phyloP scores from a whole-genome alignment of 352 stramenopile species.

The Pythium phragmitis region DNA sequence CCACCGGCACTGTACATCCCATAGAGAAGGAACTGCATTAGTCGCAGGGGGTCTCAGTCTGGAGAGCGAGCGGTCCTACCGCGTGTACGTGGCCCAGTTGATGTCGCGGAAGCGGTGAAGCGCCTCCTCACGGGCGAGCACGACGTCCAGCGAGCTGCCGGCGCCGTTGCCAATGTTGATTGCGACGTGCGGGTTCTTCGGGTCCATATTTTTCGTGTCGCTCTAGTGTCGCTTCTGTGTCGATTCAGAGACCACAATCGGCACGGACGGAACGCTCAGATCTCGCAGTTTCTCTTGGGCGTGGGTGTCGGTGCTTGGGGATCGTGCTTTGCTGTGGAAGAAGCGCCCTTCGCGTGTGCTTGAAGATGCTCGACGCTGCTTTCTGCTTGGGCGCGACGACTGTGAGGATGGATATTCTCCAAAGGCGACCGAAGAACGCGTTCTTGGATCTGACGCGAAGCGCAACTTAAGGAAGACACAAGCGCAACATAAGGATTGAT shows the following conservation, averaged over 20 bases:
- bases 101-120: constrained; percentile 88
- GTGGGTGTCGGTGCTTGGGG: background rate
- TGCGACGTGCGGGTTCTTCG: constrained; percentile 55
- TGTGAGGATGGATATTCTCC: background rate
- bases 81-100: constrained; percentile 89
- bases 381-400: background rate
- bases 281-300: background rate
- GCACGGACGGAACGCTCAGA: background rate
- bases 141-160: constrained; percentile 62
- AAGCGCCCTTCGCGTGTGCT: background rate
- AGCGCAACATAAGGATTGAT: background rate
- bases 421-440: constrained; percentile 5
- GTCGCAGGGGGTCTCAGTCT: background rate
- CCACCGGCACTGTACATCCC: constrained; percentile 44
- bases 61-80: constrained; percentile 30
- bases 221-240: background rate
- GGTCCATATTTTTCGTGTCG: constrained; percentile 39
- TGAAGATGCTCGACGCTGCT: background rate
- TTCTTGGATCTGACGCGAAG: constrained; percentile 7
- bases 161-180: constrained; percentile 60
- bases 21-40: background rate
- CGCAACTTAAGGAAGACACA: constrained; percentile 4
- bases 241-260: background rate
- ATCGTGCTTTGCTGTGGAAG: background rate
- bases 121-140: constrained; percentile 74